phyloP scores from a whole-genome alignment of 352 stramenopile genomes.

The Globisporangium ultimum region DNA sequence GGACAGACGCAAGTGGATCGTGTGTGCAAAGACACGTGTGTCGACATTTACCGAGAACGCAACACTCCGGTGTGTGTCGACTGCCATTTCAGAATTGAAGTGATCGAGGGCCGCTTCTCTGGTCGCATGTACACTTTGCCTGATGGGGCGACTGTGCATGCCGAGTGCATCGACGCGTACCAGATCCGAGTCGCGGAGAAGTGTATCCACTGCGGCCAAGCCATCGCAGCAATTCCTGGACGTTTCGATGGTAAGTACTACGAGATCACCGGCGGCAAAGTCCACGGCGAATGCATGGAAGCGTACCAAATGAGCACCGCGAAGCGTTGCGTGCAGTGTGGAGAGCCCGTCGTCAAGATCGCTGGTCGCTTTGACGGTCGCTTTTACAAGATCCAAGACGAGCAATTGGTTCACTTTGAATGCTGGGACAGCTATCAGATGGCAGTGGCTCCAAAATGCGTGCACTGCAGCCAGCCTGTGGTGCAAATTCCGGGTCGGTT shows the following conservation, averaged over 20 bases:
- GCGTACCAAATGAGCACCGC: constrained; percentile 67
- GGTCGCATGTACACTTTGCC: constrained; percentile 77
- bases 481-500: constrained; percentile 69
- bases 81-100: constrained; percentile 74
- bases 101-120: constrained; percentile 69
- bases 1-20: constrained; percentile 60
- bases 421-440: constrained; percentile 83
- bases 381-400: constrained; percentile 83
- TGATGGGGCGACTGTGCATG: constrained; percentile 72
- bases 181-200: constrained; percentile 78
- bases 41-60: constrained; percentile 66
- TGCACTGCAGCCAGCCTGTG: constrained; percentile 73
- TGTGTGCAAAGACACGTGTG: constrained; percentile 73
- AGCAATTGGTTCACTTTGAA: constrained; percentile 78
- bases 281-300: constrained; percentile 84
- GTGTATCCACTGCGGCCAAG: constrained; percentile 73
- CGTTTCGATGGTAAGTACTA: constrained; percentile 81
- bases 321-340: constrained; percentile 71
- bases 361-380: constrained; percentile 67
- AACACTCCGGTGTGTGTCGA: constrained; percentile 76
- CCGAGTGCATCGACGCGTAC: constrained; percentile 86
- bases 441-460: constrained; percentile 67
- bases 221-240: constrained; percentile 71
- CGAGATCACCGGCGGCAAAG: constrained; percentile 69
- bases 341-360: constrained; percentile 66